A percentile compares a stretch with the other conserved stretches of the same genome.
These are phyloP conservation scores for Corymbia maculata DNA, from an alignment of 345 rosid genomes.

Conservation along the genomic window DNA sequence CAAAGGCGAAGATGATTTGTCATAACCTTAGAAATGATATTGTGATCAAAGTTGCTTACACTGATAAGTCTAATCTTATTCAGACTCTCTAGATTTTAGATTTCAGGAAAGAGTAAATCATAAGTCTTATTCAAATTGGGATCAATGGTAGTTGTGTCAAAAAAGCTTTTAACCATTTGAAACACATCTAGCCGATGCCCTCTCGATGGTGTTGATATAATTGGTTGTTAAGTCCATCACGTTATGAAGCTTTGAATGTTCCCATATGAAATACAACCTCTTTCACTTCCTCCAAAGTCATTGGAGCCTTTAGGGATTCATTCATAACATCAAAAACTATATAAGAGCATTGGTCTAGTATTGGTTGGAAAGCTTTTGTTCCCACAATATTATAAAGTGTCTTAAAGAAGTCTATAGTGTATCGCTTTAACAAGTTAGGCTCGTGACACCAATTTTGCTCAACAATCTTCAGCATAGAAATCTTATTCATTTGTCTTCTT, in stretches of 20 bases:
- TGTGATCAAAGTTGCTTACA: not conserved
- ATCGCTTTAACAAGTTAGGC: not conserved
- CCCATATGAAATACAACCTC: not conserved
- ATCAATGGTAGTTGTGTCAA: not conserved
- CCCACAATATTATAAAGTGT: not conserved
- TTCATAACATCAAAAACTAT: not conserved
- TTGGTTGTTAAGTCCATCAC: not conserved
- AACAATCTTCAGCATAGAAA: not conserved
- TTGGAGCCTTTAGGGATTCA: not conserved
- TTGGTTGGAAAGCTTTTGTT: not conserved
- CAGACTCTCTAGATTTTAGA: not conserved
- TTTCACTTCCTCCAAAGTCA: not conserved
- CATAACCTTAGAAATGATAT: not conserved
- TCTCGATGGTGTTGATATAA: not conserved
- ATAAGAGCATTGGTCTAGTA: not conserved
- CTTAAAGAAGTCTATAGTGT: not conserved
- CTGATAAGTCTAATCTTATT: not conserved
- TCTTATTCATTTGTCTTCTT: not conserved
- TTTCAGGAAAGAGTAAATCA: not conserved
- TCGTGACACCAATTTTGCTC: not conserved
- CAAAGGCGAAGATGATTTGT: too few species aligned
- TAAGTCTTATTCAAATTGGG: not conserved
- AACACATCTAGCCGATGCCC: not conserved
- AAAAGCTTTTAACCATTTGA: not conserved
- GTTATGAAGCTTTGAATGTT: not conserved